Evolutionary conservation across 441 rosid species (phyloP).

Genomic region (Adansonia gregorii): DNA sequence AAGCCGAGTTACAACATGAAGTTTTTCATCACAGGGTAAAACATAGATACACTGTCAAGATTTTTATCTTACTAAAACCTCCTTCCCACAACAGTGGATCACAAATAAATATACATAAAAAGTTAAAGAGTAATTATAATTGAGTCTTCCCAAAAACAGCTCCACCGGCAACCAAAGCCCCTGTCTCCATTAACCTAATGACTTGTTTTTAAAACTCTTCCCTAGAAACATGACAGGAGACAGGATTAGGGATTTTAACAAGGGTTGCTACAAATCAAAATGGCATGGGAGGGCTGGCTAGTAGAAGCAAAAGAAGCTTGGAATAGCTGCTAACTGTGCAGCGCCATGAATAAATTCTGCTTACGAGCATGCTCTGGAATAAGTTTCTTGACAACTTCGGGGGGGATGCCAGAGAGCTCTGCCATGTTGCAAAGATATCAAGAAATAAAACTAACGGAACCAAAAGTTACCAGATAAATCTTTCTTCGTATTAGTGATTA

Average conservation of each 20-base stretch:
- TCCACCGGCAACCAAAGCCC: slow-evolving; percentile 35
- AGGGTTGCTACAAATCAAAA: slow-evolving; percentile 12
- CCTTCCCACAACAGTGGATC: not conserved
- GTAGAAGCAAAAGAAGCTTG: slow-evolving; percentile 8
- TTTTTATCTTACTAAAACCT: not conserved
- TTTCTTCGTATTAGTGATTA: not conserved
- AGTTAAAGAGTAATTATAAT: not conserved
- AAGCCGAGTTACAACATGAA: not conserved
- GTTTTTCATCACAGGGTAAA: not conserved
- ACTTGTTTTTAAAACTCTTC: slow-evolving; percentile 13
- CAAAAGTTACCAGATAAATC: not conserved
- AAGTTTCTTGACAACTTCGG: slow-evolving; percentile 68
- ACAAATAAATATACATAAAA: slow-evolving; percentile 33
- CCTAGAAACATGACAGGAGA: not conserved
- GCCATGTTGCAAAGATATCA: slow-evolving; percentile 25
- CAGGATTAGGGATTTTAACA: slow-evolving; percentile 20
- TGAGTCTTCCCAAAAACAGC: slow-evolving; percentile 16
- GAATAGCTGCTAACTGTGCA: slow-evolving; percentile 44
- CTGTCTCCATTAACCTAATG: slow-evolving; percentile 16
- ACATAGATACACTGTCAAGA: not conserved
- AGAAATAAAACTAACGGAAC: not conserved
- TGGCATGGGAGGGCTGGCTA: slow-evolving; percentile 20
- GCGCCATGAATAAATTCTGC: slow-evolving; percentile 90
- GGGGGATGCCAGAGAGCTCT: slow-evolving; percentile 75
- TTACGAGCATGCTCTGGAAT: slow-evolving; percentile 89